A percentile compares a stretch with the other conserved stretches of the same genome.
Evolutionary conservation across 164 flowering plant species (phyloP).

Genomic region (Amborella trichopoda): DNA sequence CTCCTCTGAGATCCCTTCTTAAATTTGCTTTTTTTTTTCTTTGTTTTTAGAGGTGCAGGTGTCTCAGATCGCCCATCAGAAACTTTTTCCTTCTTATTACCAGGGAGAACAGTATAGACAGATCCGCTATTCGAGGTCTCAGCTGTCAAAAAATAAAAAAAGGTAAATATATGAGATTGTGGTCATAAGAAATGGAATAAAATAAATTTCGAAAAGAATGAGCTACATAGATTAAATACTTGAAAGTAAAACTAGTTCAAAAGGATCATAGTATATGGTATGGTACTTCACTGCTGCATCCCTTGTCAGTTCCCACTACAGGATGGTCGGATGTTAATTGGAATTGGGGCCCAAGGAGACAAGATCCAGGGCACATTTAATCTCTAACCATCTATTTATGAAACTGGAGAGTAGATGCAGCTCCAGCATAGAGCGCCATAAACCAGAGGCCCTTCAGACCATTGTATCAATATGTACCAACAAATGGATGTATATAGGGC

Average conservation of each 20-base stretch:
- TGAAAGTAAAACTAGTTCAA: no score
- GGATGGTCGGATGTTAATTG: neutral
- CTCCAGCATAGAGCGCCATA: no score
- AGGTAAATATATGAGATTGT: neutral
- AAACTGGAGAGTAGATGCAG: no score
- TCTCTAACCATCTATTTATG: neutral
- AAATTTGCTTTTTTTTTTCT: no score
- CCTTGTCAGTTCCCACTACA: neutral
- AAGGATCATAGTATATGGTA: neutral
- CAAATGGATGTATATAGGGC: no score
- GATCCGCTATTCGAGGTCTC: constrained; percentile 14
- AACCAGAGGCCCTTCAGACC: no score
- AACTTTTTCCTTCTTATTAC: no score
- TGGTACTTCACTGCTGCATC: neutral
- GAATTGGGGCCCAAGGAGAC: neutral
- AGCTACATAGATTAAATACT: no score
- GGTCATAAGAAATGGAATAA: neutral
- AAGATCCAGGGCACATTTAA: neutral
- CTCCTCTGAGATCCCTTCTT: no score
- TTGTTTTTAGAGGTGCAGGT: no score
- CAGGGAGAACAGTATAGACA: constrained; percentile 57
- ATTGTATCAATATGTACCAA: no score
- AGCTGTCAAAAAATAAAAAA: constrained; percentile 1
- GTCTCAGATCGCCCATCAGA: no score
- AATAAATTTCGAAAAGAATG: neutral